A percentile compares a stretch with the other conserved stretches of the same genome.
Conservation (phyloP, 495 filamentous ascomycete genomes). For the Neurospora africana region DNA sequence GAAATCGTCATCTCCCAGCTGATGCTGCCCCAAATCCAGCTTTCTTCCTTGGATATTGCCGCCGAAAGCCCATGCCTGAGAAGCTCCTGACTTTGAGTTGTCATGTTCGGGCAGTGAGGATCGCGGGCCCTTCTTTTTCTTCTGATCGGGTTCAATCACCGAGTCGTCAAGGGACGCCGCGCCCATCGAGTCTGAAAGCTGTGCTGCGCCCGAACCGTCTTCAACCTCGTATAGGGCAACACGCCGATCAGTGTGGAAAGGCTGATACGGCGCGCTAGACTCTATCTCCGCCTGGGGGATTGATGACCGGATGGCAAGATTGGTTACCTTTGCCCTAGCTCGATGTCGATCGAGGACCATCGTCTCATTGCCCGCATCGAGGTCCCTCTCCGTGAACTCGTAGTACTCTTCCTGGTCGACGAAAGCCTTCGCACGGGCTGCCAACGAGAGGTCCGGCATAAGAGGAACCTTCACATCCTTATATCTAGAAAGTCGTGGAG, state of each 20-base stretch:
- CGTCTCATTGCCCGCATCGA: constrained; percentile 33
- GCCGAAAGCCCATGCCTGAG: constrained; percentile 59
- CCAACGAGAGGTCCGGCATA: constrained; percentile 39
- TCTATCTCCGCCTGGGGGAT: constrained; percentile 88
- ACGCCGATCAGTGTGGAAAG: constrained; percentile 79
- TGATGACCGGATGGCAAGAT: constrained; percentile 35
- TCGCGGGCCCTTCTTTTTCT: constrained; percentile 8
- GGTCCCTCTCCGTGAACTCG: constrained; percentile 34
- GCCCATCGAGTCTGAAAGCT: constrained; percentile 22
- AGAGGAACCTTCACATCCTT: constrained; percentile 55
- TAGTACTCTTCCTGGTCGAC: constrained; percentile 39
- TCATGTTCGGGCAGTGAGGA: neutral
- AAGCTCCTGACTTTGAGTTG: constrained; percentile 1
- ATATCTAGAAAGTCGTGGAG: constrained; percentile 41
- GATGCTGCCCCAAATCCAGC: constrained; percentile 47
- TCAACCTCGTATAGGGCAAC: constrained; percentile 51
- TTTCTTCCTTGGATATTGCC: constrained; percentile 48
- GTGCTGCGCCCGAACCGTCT: constrained; percentile 28
- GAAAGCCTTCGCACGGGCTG: constrained; percentile 31
- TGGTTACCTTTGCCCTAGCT: constrained; percentile 15
- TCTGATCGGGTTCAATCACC: constrained; percentile 6
- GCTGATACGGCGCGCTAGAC: constrained; percentile 80
- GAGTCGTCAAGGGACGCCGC: constrained; percentile 20
- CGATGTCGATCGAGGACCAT: constrained; percentile 27
- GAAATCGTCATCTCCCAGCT: constrained; percentile 43